Evolutionary conservation across 768 basidiomycete species (phyloP).

Genomic region (Royoungia palumana): DNA sequence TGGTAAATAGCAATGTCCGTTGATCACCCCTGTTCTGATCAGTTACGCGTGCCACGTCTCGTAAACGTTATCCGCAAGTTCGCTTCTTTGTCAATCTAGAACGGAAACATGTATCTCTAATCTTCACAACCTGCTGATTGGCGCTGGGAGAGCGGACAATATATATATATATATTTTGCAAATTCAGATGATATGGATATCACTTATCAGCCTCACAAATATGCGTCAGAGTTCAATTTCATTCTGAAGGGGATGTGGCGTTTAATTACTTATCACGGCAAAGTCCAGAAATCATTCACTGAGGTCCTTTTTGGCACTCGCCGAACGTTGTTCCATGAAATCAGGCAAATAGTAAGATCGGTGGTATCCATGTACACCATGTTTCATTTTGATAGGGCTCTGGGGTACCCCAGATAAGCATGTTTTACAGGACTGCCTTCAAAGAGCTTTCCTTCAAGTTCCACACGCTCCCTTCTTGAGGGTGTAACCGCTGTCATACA

Average conservation of each 20-base stretch:
- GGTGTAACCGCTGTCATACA: conserved; percentile 46
- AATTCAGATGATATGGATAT: not conserved
- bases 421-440: conserved; percentile 11
- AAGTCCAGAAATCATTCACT: not conserved
- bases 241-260: conserved; percentile 22
- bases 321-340: too few species aligned
- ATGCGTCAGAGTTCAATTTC: conserved; percentile 8
- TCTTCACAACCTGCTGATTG: not conserved
- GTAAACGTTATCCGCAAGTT: conserved; percentile 9
- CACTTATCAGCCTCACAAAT: not conserved
- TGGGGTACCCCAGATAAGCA: not conserved
- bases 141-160: not conserved
- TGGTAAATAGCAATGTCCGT: conserved; percentile 31
- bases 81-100: conserved; percentile 5
- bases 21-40: conserved; percentile 15
- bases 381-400: not conserved
- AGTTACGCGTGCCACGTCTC: conserved; percentile 7
- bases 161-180: not conserved
- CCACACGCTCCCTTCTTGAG: conserved; percentile 58
- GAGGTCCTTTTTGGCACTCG: too few species aligned
- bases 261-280: conserved; percentile 14
- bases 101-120: conserved; percentile 1
- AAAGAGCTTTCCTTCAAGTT: conserved; percentile 19
- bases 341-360: too few species aligned
- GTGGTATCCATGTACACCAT: too few species aligned